Evolutionary conservation across 1,284 basidiomycete genomes (phyloP).

Genomic region (Boletellus deceptivus): DNA sequence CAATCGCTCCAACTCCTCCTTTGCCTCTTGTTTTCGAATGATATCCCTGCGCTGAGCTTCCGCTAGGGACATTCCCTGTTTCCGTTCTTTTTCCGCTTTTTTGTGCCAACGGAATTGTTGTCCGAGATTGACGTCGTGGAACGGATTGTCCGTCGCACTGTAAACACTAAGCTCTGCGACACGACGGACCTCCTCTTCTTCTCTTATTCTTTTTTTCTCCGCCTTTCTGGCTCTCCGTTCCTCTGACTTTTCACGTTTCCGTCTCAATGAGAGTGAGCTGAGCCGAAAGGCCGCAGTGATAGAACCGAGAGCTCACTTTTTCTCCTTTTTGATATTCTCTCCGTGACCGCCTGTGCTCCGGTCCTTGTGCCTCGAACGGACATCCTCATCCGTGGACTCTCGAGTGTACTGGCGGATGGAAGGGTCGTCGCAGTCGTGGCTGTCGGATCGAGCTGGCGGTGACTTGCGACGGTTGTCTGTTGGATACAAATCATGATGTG

Average conservation of each 20-base stretch:
- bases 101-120: conserved; percentile 99
- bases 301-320: conserved; percentile 51
- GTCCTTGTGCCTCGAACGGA: conserved; percentile 42
- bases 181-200: conserved; percentile 84
- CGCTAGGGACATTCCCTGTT: conserved; percentile 76
- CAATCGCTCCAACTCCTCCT: conserved; percentile 91
- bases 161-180: conserved; percentile 90
- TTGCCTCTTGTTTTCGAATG: conserved; percentile 82
- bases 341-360: conserved; percentile 40
- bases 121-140: conserved; percentile 93
- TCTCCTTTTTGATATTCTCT: conserved; percentile 49
- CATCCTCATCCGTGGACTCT: conserved; percentile 39
- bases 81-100: conserved; percentile 94
- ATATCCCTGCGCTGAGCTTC: conserved; percentile 85
- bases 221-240: conserved; percentile 77
- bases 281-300: not conserved
- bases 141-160: conserved; percentile 93
- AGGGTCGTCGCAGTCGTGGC: conserved; percentile 36
- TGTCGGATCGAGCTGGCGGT: conserved; percentile 43
- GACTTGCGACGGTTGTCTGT: conserved; percentile 35
- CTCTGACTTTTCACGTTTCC: conserved; percentile 78
- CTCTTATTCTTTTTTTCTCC: conserved; percentile 76
- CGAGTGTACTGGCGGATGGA: conserved; percentile 40
- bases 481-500: conserved; percentile 26
- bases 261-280: conserved; percentile 41